Evolutionary conservation across 208 protist genomes (phyloP).

Genomic region (Acanthamoeba triangularis): DNA sequence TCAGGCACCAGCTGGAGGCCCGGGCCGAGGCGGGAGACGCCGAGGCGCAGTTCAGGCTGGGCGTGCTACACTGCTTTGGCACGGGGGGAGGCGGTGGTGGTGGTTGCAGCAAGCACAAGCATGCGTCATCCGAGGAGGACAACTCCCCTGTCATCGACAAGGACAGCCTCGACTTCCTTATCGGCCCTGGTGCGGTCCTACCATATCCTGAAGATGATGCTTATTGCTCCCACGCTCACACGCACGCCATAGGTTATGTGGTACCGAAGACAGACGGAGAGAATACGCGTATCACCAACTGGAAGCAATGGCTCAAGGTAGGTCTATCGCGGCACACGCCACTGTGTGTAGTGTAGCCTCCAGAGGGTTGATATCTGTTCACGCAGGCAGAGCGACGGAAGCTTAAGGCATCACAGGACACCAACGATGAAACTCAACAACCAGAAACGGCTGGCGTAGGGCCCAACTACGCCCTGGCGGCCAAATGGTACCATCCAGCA

Average conservation of each 20-base stretch:
- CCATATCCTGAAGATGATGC: neutral
- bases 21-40: slow-evolving; percentile 26
- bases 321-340: neutral
- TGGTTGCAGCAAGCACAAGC: slow-evolving; percentile 45
- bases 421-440: neutral
- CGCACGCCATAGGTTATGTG: neutral
- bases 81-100: neutral
- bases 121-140: neutral
- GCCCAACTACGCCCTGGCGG: slow-evolving; percentile 13
- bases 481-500: neutral
- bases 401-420: neutral
- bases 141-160: slow-evolving; percentile 30
- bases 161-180: slow-evolving; percentile 52
- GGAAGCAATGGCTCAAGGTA: slow-evolving; percentile 65
- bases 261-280: slow-evolving; percentile 37
- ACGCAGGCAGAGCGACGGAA: slow-evolving; percentile 31
- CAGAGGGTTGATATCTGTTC: neutral
- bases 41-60: slow-evolving; percentile 48
- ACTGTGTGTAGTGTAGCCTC: neutral
- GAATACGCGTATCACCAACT: slow-evolving; percentile 57
- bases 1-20: slow-evolving; percentile 8
- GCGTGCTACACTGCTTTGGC: slow-evolving; percentile 55
- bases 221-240: neutral
- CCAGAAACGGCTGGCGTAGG: neutral
- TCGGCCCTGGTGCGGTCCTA: slow-evolving; percentile 9